Base-by-base conservation (phyloP, 2,329 filamentous ascomycete genomes). In the Gaeumannomyces tritici region DNA sequence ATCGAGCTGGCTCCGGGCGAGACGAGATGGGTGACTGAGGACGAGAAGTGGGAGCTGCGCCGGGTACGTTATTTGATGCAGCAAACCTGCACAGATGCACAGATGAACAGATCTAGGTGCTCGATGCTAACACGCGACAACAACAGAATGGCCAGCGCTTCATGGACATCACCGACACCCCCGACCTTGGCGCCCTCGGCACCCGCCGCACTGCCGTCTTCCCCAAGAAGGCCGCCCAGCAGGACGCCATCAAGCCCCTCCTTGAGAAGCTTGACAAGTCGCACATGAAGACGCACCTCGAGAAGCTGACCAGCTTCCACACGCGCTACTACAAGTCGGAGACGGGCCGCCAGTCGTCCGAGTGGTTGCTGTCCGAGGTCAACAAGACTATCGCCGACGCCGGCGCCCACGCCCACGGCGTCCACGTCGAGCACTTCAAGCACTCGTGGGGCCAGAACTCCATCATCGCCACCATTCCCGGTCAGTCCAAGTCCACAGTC, bases 31-130 rank as follows among this genome's bases (percentile, higher is more conserved):
- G 88, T 97, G 35, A 96, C 91, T 0, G 93, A 98, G 70, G 90
- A 96, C 47, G 87, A 97, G 78, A 99, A 98, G 77, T 97, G 93
- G 92, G 87, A 88, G 74, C 78, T 98, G 66, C 88, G 89, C 71
- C 83, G 91, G 68, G 92, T 96, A 82, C 63, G 85, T 76, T 4
- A 21, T 2, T 21, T 51, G 2, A 58, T 33, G 31, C 8, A 57
- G 15, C 35, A 11, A 26, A 33, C 9, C 24, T 12, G 5, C 18
- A 24, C 13, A 35, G 13, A 27, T 0, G 9, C 26, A 61, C 51
- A 9, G 15, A 42, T n/a, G n/a, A n/a, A n/a, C n/a, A n/a, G n/a
- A n/a, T n/a, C n/a, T n/a, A n/a, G n/a, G n/a, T n/a, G n/a, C n/a
- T n/a, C n/a, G n/a, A n/a, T 61, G 26, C 54, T 47, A 24, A 57